Evolutionary conservation across 768 basidiomycete species (phyloP).

Genomic region (Aureoboletus auriporus): DNA sequence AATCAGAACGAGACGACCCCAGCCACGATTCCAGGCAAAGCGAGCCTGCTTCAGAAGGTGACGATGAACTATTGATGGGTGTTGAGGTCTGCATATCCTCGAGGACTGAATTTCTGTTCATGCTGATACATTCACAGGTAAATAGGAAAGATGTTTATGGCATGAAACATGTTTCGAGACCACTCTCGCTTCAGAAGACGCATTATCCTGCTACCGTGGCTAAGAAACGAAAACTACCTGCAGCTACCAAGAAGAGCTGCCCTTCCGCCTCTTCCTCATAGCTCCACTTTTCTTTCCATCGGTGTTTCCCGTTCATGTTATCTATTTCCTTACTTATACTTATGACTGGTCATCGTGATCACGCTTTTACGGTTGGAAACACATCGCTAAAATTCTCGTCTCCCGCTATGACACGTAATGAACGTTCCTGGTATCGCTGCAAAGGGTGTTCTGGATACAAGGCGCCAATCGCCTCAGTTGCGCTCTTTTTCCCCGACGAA

Average conservation of each 20-base stretch:
- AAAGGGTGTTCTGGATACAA: not conserved
- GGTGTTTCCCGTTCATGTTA: not conserved
- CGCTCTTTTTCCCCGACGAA: constrained; percentile 43
- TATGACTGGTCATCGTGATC: not conserved
- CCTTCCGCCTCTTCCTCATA: not conserved
- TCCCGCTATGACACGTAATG: constrained; percentile 2
- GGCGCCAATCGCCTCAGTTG: constrained; percentile 6
- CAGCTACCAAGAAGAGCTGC: constrained; percentile 11
- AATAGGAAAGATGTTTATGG: constrained; percentile 37
- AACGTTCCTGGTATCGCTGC: not conserved
- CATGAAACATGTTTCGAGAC: constrained; percentile 24
- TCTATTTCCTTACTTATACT: constrained; percentile 10
- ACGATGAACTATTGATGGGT: constrained; percentile 61
- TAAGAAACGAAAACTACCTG: constrained; percentile 22
- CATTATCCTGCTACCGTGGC: not conserved
- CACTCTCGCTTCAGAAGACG: constrained; percentile 3
- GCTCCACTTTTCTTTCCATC: too few relatives aligned
- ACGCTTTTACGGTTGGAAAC: constrained; percentile 8
- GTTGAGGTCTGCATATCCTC: constrained; percentile 41
- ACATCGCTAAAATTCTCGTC: constrained; percentile 1
- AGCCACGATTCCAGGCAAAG: constrained; percentile 7
- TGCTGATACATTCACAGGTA: constrained; percentile 27
- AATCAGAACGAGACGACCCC: constrained; percentile 17
- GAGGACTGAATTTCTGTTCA: not conserved
- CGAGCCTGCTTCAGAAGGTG: constrained; percentile 37